Base-by-base conservation (phyloP, 2,329 filamentous ascomycete genomes). In the Cyphellophora europaea region DNA sequence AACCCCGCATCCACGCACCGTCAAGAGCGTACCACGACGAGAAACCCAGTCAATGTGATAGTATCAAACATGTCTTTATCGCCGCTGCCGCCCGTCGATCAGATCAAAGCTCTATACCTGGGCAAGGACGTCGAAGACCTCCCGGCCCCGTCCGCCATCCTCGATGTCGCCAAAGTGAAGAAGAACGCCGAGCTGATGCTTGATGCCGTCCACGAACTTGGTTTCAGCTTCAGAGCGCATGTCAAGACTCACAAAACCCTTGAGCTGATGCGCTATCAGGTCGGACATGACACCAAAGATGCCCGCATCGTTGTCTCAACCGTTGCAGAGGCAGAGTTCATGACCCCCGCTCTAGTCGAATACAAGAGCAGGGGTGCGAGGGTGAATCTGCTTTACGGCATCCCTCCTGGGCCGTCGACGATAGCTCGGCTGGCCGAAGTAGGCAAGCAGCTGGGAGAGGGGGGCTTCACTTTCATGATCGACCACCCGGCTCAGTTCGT, bases 221-320 rank as follows among this genome's bases (percentile, higher is more conserved):
- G 68, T 0, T 65, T 88, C 15, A 70, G 68, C 5, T 89, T 85
- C 63, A 67, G 84, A 39, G 78, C 80, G 1, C 84, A 91, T 54
- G 75, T 89, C 40, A 91, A 91, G 60, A 87, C 82, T 14, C 84
- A 91, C 56, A 91, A 91, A 65, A 86, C 82, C 1, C 61, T 65
- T 5, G 73, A 86, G 54, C 57, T 84, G 32, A 71, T 79, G 2
- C 65, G 67, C 34, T 58, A 86, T 15, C 82, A 88, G 69, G 74
- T 86, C n/a, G 80, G 81, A 6, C 56, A 67, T 17, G 52, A 66
- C 36, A 49, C 59, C 30, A 52, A 60, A 33, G 69, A 71, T 4
- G 60, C 67, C 13, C 76, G 79, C 23, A 63, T 89, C 35, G 69
- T 88, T 19, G 77, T 79, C 1, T 88, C 82, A 1, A 91, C 84